Base-by-base conservation (phyloP, 495 filamentous ascomycete species). In the Aspergillus ostianus region DNA sequence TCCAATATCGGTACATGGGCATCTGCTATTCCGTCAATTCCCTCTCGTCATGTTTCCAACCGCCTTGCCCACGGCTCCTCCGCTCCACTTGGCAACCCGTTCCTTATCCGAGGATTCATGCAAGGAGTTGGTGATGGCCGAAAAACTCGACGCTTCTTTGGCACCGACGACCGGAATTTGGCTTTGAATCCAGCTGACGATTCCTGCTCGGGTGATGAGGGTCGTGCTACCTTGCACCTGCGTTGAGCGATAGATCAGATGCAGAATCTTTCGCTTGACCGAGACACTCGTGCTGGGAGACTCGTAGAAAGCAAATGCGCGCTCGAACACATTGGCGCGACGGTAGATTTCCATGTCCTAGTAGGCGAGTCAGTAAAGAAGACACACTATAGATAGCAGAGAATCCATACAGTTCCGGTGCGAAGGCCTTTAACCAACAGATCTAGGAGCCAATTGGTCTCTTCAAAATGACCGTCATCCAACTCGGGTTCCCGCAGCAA, bases 311-410 rank as follows among this genome's bases (percentile, higher is more conserved):
- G 84, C 82, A 46, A 97, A 82, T 21, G 96, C 66, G 54, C 86
- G 83, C 72, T 96, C 92, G 58, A 97, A 88, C 12, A 95, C 80
- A 50, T 87, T 86, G 46, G 88, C 83, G 52, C 85, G 86, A 55
- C 92, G 87, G 73, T 93, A 94, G n/a, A 94, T 79, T 18, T 88
- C 84, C 71, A 97, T 80, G 67, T 98, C 94, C 75, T 86, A 51
- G 18, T 51, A 50, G 47, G 23, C 44, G 32, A 21, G 27, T 52
- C 10, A 46, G 2, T 36, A 26, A 50, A 18, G 19, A 41, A n/a
- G 10, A 19, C 48, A 13, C 19, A 48, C 52, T n/a, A 6, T 23
- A 27, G 57, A 36, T 17, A n/a, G 18, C 0, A 36, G 17, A 15
- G 46, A 50, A 17, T 32, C 65, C 73, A 63, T 75, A 85, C 84